phyloP scores from a whole-genome alignment of 345 rosid genomes.

The Microthlaspi erraticum region DNA sequence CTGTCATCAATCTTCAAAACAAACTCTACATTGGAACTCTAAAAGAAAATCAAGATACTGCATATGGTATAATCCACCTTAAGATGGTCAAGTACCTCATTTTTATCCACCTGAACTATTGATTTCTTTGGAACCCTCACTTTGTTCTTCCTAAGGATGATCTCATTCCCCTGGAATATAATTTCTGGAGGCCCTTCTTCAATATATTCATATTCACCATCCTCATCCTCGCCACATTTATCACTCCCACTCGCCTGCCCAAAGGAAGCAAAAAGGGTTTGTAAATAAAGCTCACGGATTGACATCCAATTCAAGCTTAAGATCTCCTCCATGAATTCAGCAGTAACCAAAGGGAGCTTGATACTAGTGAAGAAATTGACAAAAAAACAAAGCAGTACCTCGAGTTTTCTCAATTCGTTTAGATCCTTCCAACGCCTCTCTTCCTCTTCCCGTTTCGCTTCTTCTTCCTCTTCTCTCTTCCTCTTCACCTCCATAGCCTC shows the following conservation, averaged over 20 bases:
- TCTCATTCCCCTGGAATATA: constrained; percentile 91
- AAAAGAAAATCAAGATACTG: neutral
- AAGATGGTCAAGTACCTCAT: constrained; percentile 55
- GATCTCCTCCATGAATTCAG: neutral
- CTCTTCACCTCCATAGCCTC: constrained; percentile 68
- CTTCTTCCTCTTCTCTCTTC: constrained; percentile 57
- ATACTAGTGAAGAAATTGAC: constrained; percentile 12
- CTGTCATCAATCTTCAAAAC: constrained; percentile 65
- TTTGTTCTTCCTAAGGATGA: constrained; percentile 76
- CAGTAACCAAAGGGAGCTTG: constrained; percentile 4
- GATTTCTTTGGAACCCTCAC: constrained; percentile 74
- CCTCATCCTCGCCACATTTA: constrained; percentile 50
- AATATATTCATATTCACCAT: constrained; percentile 80
- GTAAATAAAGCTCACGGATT: constrained; percentile 1
- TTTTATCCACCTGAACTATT: constrained; percentile 31
- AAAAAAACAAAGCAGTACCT: constrained; percentile 40
- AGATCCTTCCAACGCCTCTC: constrained; percentile 48
- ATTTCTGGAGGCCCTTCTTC: constrained; percentile 94
- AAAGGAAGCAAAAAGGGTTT: constrained; percentile 21
- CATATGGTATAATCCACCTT: constrained; percentile 10
- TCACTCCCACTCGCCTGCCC: constrained; percentile 54
- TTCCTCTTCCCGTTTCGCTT: constrained; percentile 53
- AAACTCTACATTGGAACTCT: constrained; percentile 27
- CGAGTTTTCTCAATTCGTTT: constrained; percentile 46
- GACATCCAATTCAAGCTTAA: neutral